Base-by-base conservation (phyloP, 768 basidiomycete species). In the Naematelia aurantialba region DNA sequence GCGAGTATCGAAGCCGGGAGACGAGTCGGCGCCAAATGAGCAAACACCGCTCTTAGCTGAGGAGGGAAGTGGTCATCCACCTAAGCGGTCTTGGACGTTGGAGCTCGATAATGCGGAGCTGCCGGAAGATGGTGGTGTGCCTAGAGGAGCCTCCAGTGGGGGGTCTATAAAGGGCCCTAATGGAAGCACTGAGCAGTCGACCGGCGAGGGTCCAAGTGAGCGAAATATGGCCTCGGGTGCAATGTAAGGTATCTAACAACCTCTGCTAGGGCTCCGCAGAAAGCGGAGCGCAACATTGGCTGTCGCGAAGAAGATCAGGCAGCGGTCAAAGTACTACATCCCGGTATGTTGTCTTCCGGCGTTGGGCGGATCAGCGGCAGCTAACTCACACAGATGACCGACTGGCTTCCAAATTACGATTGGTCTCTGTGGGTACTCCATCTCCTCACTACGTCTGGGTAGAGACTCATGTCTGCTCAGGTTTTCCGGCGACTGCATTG, bases 401-500 rank as follows among this genome's bases (percentile, higher is more conserved):
- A 73, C 5, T 78, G 76, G 76, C 52, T 78, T 44, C 72, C 74
- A 5, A 69, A 78, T 31, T 78, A 78, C 62, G 67, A 57, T 30
- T 69, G 67, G 62, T 61, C 63, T 1, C 55, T 66, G 70, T 78
- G 44, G 53, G 75, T 63, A 17, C 42, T 31, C 22, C 52, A n/a
- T n/a, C n/a, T n/a, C 78, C n/a, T 25, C 21, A 21, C 1, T 29
- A 25, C 4, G 12, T 5, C 22, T 13, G n/a, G n/a, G 14, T 44
- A 17, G 55, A 46, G 39, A 21, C 52, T 53, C 50, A 55, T 59
- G 26, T 21, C 25, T 34, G 22, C 24, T 29, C 61, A 85, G 84
- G 42, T 79, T 87, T 22, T 79, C 82, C 10, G 85, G 85, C 19
- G 90, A 93, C 75, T 66, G 89, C n/a, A 80, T 91, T 0, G 89